Percentiles rank a stretch among this genome's conserved stretches.
phyloP scores from a whole-genome alignment of 768 basidiomycete genomes.

The Tulasnella sp. region DNA sequence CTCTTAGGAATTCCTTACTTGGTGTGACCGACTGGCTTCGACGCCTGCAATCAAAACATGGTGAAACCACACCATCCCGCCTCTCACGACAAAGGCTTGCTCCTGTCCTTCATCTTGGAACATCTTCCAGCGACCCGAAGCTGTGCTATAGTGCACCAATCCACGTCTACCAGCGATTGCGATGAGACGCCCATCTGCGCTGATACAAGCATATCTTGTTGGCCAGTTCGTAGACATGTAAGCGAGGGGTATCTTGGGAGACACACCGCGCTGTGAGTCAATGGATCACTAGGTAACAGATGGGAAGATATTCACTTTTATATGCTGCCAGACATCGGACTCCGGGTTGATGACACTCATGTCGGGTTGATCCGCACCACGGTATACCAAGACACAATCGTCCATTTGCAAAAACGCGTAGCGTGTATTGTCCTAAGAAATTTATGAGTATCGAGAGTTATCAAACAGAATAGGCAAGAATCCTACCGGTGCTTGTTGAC shows the following conservation, averaged over 20 bases:
- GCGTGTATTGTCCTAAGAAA: constrained; percentile 75
- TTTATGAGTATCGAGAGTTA: neutral
- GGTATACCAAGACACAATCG: constrained; percentile 84
- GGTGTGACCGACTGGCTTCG: constrained; percentile 67
- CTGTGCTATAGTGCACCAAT: constrained; percentile 85
- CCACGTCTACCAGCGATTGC: constrained; percentile 89
- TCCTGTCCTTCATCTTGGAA: constrained; percentile 78
- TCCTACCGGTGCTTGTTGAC: constrained; percentile 81
- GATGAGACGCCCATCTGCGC: constrained; percentile 80
- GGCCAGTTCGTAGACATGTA: constrained; percentile 93
- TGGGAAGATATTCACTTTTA: constrained; percentile 47
- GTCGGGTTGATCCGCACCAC: constrained; percentile 95
- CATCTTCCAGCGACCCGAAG: constrained; percentile 90
- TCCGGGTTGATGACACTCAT: constrained; percentile 98
- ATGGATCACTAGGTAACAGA: neutral
- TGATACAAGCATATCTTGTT: constrained; percentile 82
- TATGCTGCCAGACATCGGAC: constrained; percentile 95
- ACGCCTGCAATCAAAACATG: constrained; percentile 88
- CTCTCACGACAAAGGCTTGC: constrained; percentile 74
- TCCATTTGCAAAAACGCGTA: constrained; percentile 95
- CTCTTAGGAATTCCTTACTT: constrained; percentile 36
- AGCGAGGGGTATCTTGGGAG: constrained; percentile 63
- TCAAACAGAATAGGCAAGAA: neutral
- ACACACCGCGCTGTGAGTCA: neutral
- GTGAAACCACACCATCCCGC: constrained; percentile 93